Evolutionary conservation across 2,329 filamentous ascomycete species (phyloP).

Genomic region (Sordariomycetes sp.): DNA sequence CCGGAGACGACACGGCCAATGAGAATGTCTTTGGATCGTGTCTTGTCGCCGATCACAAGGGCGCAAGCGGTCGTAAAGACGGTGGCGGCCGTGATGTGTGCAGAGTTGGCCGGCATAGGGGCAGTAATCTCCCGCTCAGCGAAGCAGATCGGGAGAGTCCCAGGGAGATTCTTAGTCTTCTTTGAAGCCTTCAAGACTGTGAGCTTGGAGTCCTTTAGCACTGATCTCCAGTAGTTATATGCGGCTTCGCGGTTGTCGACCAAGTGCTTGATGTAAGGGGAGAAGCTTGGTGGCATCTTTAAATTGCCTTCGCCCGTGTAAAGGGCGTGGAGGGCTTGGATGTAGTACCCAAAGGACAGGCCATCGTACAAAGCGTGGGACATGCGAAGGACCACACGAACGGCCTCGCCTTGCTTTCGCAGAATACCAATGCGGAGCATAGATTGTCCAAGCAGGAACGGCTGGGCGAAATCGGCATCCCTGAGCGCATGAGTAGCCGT

Average conservation of each 20-base stretch:
- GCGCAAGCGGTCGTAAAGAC: conserved; percentile 8
- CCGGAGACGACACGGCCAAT: conserved; percentile 12
- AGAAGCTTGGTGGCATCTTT: conserved; percentile 7
- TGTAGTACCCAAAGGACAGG: conserved; percentile 9
- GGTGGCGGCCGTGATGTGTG: conserved; percentile 6
- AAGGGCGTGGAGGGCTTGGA: conserved; percentile 8
- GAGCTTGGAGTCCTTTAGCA: conserved; percentile 6
- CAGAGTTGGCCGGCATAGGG: neutral
- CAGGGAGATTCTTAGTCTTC: conserved; percentile 1
- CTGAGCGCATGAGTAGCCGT: neutral
- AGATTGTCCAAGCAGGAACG: conserved; percentile 4
- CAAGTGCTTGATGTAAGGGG: conserved; percentile 8
- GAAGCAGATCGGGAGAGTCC: neutral
- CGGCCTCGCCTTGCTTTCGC: conserved; percentile 4
- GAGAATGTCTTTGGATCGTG: conserved; percentile 6
- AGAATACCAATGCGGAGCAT: conserved; percentile 7
- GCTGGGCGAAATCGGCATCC: neutral
- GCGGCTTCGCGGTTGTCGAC: conserved; percentile 1
- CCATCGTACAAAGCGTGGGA: conserved; percentile 15
- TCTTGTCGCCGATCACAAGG: conserved; percentile 2
- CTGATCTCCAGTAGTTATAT: conserved; percentile 1
- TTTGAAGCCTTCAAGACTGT: conserved; percentile 1
- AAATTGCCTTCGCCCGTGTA: conserved; percentile 7
- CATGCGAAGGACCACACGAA: conserved; percentile 8
- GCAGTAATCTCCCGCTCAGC: conserved; percentile 1